Base-by-base conservation (phyloP, 2,329 filamentous ascomycete species). In the Pseudocercospora vitis region DNA sequence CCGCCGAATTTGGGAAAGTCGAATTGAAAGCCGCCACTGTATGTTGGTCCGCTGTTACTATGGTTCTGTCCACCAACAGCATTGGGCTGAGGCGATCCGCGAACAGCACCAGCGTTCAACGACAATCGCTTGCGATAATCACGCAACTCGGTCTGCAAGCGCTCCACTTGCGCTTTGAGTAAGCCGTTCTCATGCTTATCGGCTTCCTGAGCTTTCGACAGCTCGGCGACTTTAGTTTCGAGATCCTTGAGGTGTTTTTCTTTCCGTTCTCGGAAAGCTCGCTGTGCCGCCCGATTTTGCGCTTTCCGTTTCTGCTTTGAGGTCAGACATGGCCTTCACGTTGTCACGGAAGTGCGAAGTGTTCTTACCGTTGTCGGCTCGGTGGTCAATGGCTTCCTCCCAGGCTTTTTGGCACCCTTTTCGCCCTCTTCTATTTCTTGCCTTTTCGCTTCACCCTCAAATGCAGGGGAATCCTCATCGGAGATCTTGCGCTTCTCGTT, bases 1-100 rank as follows among this genome's bases (percentile, higher is more conserved):
- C 85, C 81, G 42, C 94, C 94, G 66, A 99, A 97, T 68, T 88
- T 91, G 60, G 94, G 92, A 61, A 97, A 97, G 63, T 97, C 92
- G 64, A 99, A 97, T 62, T 92, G 86, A 68, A 97, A 97, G 69
- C 67, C 63, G 45, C 87, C 62, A 84, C 86, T 70, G 76, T 82
- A 57, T 7, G 52, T 57, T 26, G 53, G 39, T 26, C 50, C 47
- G 56, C 61, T 66, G 50, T 61, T 64, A 50, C 63, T 72, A 42
- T 71, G 52, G 23, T 53, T 48, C 21, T 53, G 56, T n/a, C 47
- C 50, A 37, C 56, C 57, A 21, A 57, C 56, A 48, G 71, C 70
- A 53, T 69, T 62, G 4, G 71, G 69, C 32, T 79, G 72, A 9
- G 78, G 76, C n/a, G 79, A 78, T 14, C 74, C 72, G 53, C 67